Conservation (phyloP, 371 early-diverging fungal species). For the Mortierella sp. region DNA sequence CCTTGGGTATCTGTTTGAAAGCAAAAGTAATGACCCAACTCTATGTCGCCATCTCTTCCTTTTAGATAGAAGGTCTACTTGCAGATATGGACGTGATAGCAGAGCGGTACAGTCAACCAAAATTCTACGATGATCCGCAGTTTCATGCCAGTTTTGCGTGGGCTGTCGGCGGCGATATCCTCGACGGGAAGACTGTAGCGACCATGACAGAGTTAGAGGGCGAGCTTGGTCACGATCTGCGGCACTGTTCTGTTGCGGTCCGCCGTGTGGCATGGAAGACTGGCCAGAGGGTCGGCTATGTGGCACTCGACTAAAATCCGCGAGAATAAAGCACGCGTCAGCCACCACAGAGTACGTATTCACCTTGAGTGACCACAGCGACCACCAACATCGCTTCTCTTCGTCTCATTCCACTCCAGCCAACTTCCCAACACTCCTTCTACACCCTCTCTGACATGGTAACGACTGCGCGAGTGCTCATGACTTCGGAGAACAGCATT, state of each 20-base stretch:
- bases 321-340: conserved; percentile 1
- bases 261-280: conserved; percentile 39
- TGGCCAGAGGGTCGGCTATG: conserved; percentile 30
- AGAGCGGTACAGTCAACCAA: conserved; percentile 35
- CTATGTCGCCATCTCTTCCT: no score
- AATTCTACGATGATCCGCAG: conserved; percentile 40
- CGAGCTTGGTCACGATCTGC: conserved; percentile 30
- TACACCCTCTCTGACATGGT: conserved; percentile 13
- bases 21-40: not conserved
- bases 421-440: conserved; percentile 3
- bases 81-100: conserved; percentile 43
- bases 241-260: conserved; percentile 25
- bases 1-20: not conserved
- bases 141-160: conserved; percentile 53
- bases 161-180: conserved; percentile 39
- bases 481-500: no score
- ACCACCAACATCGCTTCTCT: no score
- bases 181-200: conserved; percentile 9
- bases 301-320: conserved; percentile 7
- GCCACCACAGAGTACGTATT: no score
- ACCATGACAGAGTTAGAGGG: conserved; percentile 20
- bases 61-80: conserved; percentile 33
- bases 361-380: no score
- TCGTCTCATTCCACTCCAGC: not conserved
- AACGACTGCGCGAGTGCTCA: not conserved